Evolutionary conservation across 176 grass and related monocot genomes (phyloP).

Genomic region (Dendrocalamus sinicus): DNA sequence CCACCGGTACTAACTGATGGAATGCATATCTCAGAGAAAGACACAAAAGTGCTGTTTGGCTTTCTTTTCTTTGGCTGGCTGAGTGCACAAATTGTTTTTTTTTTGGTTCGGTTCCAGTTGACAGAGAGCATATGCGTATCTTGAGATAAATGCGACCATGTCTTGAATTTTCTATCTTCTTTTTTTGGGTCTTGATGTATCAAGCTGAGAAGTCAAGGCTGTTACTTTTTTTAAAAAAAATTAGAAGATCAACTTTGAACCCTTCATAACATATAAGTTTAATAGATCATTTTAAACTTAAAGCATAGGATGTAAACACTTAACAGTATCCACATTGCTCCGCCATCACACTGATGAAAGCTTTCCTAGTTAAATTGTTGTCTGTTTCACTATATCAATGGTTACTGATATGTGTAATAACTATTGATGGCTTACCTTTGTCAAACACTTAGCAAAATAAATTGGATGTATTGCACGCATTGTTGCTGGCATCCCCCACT

Average conservation of each 20-base stretch:
- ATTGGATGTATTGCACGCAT: conserved; percentile 81
- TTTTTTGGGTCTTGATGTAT: not conserved
- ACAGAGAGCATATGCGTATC: not conserved
- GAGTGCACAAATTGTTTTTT: not conserved
- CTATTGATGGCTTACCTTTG: conserved; percentile 56
- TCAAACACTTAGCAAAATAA: conserved; percentile 90
- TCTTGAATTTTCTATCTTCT: conserved; percentile 6
- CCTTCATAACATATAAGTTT: conserved; percentile 21
- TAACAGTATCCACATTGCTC: not conserved
- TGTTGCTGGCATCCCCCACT: conserved; percentile 92
- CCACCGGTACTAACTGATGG: not conserved
- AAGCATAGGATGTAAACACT: not conserved
- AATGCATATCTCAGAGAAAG: conserved; percentile 17
- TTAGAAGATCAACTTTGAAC: not conserved
- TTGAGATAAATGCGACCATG: not conserved
- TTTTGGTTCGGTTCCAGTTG: not conserved
- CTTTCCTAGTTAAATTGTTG: not conserved
- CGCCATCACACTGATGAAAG: not conserved
- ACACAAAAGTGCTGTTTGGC: not conserved
- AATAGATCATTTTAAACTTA: not conserved
- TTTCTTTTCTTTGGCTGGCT: not conserved
- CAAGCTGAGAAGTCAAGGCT: not conserved
- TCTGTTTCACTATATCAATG: conserved; percentile 20
- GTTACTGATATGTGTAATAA: conserved; percentile 7
- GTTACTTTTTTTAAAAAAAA: not conserved